phyloP scores from a whole-genome alignment of 1,284 basidiomycete species.

The Tranzscheliella williamsii region DNA sequence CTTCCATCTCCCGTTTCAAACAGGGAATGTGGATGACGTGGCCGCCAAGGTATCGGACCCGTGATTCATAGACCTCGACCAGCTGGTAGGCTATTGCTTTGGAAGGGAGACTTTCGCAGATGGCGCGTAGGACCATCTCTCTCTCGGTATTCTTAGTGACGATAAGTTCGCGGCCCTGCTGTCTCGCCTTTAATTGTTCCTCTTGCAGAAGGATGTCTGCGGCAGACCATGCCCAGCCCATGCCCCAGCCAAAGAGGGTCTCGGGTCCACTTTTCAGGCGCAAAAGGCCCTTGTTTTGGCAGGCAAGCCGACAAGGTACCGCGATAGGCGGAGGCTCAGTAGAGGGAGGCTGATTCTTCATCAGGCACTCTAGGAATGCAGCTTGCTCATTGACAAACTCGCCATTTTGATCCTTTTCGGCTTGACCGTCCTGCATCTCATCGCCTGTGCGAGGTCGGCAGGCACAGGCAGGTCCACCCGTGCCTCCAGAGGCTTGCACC shows the following conservation, averaged over 20 bases:
- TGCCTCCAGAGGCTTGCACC: not conserved
- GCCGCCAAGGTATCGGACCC: conserved; percentile 39
- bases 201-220: conserved; percentile 36
- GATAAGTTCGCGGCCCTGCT: conserved; percentile 14
- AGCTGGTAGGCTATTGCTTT: conserved; percentile 46
- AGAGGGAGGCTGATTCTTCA: conserved; percentile 12
- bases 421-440: conserved; percentile 4
- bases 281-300: conserved; percentile 35
- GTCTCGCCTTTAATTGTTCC: conserved; percentile 20
- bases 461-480: conserved; percentile 12
- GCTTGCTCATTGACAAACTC: not conserved
- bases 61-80: conserved; percentile 47
- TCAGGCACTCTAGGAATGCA: conserved; percentile 5
- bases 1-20: conserved; percentile 44
- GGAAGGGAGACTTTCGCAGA: conserved; percentile 47
- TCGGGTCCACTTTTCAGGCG: conserved; percentile 49
- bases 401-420: conserved; percentile 3
- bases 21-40: conserved; percentile 50
- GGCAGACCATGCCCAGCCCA: conserved; percentile 56
- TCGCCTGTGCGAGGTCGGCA: conserved; percentile 10
- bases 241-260: conserved; percentile 55
- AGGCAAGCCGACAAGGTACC: conserved; percentile 23
- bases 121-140: conserved; percentile 51
- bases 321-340: conserved; percentile 28
- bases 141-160: conserved; percentile 32